A percentile compares a stretch with the other conserved stretches of the same genome.
phyloP scores from a whole-genome alignment of 106 monocot species.

The Chionographis japonica region DNA sequence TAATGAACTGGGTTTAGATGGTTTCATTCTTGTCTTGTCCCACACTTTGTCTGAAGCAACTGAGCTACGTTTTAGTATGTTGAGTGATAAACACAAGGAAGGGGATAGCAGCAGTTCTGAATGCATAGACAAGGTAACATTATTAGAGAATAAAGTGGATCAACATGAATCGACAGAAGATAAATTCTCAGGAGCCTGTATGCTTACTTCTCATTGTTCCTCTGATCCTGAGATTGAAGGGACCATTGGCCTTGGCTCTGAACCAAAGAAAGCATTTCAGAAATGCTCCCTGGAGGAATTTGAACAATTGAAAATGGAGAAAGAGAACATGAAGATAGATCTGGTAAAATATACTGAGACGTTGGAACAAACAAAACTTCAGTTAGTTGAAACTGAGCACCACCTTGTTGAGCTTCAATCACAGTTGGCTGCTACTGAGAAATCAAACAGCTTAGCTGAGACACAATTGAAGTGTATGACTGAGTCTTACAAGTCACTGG shows the following conservation, averaged over 20 bases:
- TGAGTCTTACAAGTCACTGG: constrained; percentile 82
- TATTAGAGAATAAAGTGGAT: constrained; percentile 64
- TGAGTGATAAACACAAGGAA: constrained; percentile 29
- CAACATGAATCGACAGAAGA: constrained; percentile 30
- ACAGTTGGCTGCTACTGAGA: constrained; percentile 58
- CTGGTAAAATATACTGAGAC: constrained; percentile 53
- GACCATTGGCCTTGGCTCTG: constrained; percentile 25
- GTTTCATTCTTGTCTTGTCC: constrained; percentile 52
- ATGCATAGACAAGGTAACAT: constrained; percentile 84
- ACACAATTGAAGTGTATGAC: constrained; percentile 97
- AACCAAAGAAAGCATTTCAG: constrained; percentile 20
- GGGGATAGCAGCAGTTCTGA: constrained; percentile 41
- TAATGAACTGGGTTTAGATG: constrained; percentile 28
- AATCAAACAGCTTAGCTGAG: constrained; percentile 76
- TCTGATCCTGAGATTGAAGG: constrained; percentile 46
- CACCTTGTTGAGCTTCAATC: constrained; percentile 37
- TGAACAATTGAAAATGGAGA: constrained; percentile 72
- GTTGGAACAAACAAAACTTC: constrained; percentile 42
- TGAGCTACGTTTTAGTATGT: constrained; percentile 13
- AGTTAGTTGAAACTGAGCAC: constrained; percentile 48
- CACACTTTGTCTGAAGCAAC: constrained; percentile 35
- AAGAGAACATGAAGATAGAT: constrained; percentile 45
- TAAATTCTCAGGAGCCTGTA: constrained; percentile 14
- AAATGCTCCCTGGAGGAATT: constrained; percentile 45
- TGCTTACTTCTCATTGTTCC: constrained; percentile 17